Evolutionary conservation across 106 monocot genomes (phyloP).

Genomic region (Amphibolis antarctica): DNA sequence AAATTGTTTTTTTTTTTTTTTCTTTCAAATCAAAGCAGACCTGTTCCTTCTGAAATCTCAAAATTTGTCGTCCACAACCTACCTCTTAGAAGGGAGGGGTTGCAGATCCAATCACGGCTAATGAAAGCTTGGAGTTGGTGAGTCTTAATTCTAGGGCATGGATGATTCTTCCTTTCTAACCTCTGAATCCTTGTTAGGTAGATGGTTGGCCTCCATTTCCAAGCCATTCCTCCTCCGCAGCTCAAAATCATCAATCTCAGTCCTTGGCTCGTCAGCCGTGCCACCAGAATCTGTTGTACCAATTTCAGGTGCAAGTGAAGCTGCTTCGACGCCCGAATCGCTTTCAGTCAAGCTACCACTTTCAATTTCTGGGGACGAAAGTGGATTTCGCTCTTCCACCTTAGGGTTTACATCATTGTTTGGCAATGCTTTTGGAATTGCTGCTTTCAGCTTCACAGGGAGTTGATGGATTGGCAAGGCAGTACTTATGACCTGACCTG

Average conservation of each 20-base stretch:
- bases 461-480: conserved; percentile 55
- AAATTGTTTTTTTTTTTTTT: not conserved
- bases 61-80: not conserved
- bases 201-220: not conserved
- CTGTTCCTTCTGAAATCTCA: not conserved
- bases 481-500: conserved; percentile 30
- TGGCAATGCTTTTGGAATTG: conserved; percentile 1
- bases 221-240: conserved; percentile 26
- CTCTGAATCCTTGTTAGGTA: conserved; percentile 11
- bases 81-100: not conserved
- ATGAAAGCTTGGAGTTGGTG: not conserved
- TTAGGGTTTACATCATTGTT: conserved; percentile 7
- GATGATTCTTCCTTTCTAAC: not conserved
- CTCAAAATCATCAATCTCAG: conserved; percentile 42
- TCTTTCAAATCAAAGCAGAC: not conserved
- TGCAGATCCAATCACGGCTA: not conserved
- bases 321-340: conserved; percentile 32
- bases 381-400: conserved; percentile 13
- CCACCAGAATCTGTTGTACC: conserved; percentile 14
- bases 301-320: conserved; percentile 19
- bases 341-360: conserved; percentile 24
- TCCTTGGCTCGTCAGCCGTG: conserved; percentile 7
- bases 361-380: conserved; percentile 12
- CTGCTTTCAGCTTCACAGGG: conserved; percentile 18
- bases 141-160: not conserved